phyloP scores from a whole-genome alignment of 179 eudicot species.

The Drosera spatulata region DNA sequence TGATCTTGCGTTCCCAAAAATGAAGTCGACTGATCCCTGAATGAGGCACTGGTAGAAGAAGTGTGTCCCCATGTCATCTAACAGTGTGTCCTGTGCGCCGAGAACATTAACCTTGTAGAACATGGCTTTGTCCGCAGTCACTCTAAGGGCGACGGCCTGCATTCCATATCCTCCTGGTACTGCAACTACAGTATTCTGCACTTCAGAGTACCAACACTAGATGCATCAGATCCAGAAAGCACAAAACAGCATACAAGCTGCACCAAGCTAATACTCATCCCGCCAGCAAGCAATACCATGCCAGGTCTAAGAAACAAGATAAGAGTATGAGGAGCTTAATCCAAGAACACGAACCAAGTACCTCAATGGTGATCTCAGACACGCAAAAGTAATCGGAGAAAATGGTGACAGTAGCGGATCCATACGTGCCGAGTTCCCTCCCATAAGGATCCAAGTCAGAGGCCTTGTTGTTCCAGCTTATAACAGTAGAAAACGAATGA shows the following conservation, averaged over 20 bases:
- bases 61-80: constrained; percentile 67
- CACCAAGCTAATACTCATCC: too few relatives aligned
- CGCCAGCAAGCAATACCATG: too few relatives aligned
- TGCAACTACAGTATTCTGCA: constrained; percentile 67
- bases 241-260: too few relatives aligned
- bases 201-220: too few relatives aligned
- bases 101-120: constrained; percentile 49
- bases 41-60: constrained; percentile 51
- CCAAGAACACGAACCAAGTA: constrained; percentile 1
- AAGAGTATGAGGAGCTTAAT: too few relatives aligned
- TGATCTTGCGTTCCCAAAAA: constrained; percentile 83
- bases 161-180: constrained; percentile 39
- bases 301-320: too few relatives aligned
- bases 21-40: constrained; percentile 80
- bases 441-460: constrained; percentile 47
- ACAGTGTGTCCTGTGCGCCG: constrained; percentile 80
- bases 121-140: constrained; percentile 48
- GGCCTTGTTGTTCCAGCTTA: constrained; percentile 71
- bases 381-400: constrained; percentile 73
- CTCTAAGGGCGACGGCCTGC: constrained; percentile 84
- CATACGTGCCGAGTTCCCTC: constrained; percentile 45
- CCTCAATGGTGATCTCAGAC: constrained; percentile 71
- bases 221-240: too few relatives aligned
- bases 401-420: constrained; percentile 55
- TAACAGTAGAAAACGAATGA: constrained; percentile 34